Evolutionary conservation across 2,329 filamentous ascomycete species (phyloP).

Genomic region (Hirsutella thompsonii): DNA sequence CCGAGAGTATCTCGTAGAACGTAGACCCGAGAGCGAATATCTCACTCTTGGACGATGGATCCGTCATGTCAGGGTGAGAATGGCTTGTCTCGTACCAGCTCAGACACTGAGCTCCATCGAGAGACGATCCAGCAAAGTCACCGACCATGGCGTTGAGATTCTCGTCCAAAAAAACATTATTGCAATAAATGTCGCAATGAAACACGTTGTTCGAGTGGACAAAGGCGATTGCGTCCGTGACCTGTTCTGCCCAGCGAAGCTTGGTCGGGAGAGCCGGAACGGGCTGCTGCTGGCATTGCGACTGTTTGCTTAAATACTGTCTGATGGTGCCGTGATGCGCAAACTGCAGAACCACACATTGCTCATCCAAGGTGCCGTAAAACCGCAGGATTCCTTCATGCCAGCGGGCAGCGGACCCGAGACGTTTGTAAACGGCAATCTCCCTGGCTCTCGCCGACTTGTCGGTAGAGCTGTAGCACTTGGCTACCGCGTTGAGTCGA

Average conservation of each 20-base stretch:
- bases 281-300: no score
- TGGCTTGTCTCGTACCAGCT: background rate
- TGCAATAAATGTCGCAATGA: constrained; percentile 4
- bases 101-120: background rate
- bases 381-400: background rate
- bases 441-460: background rate
- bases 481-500: background rate
- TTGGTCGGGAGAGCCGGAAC: background rate
- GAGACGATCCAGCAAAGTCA: constrained; percentile 2
- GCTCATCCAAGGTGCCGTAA: background rate
- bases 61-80: background rate
- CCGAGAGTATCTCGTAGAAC: background rate
- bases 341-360: background rate
- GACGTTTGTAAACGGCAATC: background rate
- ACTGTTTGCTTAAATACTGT: background rate
- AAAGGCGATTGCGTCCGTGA: background rate
- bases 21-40: background rate
- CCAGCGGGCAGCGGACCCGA: background rate
- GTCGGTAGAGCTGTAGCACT: background rate
- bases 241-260: background rate
- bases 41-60: background rate
- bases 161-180: constrained; percentile 4
- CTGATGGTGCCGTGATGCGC: background rate
- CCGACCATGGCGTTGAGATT: constrained; percentile 1
- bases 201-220: constrained; percentile 2